A percentile compares a stretch with the other conserved stretches of the same genome.
Conservation (phyloP, 1,284 basidiomycete species). For the Sutorius eximius region DNA sequence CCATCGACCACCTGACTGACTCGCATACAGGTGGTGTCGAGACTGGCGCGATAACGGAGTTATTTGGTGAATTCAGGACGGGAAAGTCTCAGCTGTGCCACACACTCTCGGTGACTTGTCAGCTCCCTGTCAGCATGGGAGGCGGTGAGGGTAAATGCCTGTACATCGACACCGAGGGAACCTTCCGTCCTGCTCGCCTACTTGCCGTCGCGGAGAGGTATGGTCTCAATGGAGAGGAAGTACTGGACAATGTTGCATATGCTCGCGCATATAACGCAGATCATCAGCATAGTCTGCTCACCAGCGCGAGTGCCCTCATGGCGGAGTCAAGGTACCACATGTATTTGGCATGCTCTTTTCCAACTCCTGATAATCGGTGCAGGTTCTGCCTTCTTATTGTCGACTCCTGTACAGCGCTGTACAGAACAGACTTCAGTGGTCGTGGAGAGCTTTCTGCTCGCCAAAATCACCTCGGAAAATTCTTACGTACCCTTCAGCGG, state of each 20-base stretch:
- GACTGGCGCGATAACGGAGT: conserved; percentile 97
- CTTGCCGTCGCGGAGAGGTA: conserved; percentile 94
- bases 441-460: conserved; percentile 94
- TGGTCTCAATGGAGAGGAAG: conserved; percentile 96
- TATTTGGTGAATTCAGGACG: conserved; percentile 98
- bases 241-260: conserved; percentile 98
- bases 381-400: conserved; percentile 97
- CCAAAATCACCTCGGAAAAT: conserved; percentile 97
- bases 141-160: conserved; percentile 99
- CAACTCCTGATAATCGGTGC: conserved; percentile 10
- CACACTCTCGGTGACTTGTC: conserved; percentile 97
- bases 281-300: conserved; percentile 90
- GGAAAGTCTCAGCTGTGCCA: conserved; percentile 99
- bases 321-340: conserved; percentile 83
- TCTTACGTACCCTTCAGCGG: conserved; percentile 89
- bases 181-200: conserved; percentile 95
- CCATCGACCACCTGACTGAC: conserved; percentile 13
- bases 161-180: conserved; percentile 99
- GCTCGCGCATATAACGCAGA: conserved; percentile 99
- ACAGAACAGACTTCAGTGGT: conserved; percentile 95
- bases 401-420: conserved; percentile 95
- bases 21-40: conserved; percentile 81
- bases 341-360: neutral
- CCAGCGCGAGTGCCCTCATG: conserved; percentile 95
- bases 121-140: conserved; percentile 96